Percentiles rank a stretch among this genome's conserved stretches.
Evolutionary conservation across 202 grass and related monocot species (phyloP).

Genomic region (Sporobolus alterniflorus): DNA sequence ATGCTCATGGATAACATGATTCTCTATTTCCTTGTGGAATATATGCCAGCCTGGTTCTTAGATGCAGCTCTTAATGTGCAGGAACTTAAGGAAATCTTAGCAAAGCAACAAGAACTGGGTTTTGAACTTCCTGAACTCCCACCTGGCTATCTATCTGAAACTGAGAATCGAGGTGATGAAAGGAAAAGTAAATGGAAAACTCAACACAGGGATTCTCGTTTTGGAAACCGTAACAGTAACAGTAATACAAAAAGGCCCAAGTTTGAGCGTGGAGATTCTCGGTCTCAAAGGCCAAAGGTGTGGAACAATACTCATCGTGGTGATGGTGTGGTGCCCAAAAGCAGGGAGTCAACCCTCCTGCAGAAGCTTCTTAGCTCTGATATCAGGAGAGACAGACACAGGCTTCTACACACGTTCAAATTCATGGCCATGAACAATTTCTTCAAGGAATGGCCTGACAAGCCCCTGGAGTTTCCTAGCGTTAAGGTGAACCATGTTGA

Average conservation of each 20-base stretch:
- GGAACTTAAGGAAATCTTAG: conserved; percentile 90
- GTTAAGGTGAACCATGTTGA: conserved; percentile 65
- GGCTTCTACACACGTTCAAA: conserved; percentile 65
- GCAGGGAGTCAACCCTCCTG: conserved; percentile 74
- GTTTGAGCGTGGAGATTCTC: conserved; percentile 40
- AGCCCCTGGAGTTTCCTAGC: conserved; percentile 61
- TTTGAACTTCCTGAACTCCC: conserved; percentile 88
- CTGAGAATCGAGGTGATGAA: conserved; percentile 40
- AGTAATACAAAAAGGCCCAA: conserved; percentile 58
- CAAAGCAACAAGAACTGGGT: conserved; percentile 88
- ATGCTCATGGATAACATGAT: conserved; percentile 4
- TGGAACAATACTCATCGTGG: conserved; percentile 1
- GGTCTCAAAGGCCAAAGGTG: conserved; percentile 50
- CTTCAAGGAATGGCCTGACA: conserved; percentile 63
- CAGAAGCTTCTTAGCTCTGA: conserved; percentile 84
- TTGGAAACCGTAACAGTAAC: conserved; percentile 40
- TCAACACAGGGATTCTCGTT: conserved; percentile 29
- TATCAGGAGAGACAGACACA: conserved; percentile 82
- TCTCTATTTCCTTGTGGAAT: conserved; percentile 17
- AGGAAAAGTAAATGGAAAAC: conserved; percentile 42
- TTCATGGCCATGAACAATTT: conserved; percentile 91
- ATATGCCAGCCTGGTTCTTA: conserved; percentile 25
- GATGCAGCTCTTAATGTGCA: conserved; percentile 40
- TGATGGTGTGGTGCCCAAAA: conserved; percentile 22
- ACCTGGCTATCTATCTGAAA: conserved; percentile 68